Evolutionary conservation across 129 eudicot species (phyloP), one percentile per base, ranked within the genome.

Genomic region (Dittrichia graveolens): DNA sequence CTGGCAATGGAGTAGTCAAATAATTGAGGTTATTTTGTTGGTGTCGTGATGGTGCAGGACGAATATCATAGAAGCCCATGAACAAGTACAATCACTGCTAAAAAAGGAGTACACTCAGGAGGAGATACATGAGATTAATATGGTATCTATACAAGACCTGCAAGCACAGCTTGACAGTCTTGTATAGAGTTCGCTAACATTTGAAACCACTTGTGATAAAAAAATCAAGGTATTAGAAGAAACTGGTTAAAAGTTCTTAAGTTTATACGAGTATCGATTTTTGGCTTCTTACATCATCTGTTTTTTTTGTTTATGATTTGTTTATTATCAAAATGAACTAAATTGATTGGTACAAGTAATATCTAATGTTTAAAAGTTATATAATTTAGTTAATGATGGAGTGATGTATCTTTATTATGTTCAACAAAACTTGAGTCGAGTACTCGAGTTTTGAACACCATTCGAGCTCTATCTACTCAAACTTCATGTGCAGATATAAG

Each of bases 51-150:
- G 5, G n/a, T 83, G 79, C 88, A 92, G 98, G 85, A 92, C 92
- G 6, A 92, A 92, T 80, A 89, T 92, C 59, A 77, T 92, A 56
- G 98, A 92, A 85, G 98, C 98, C 11, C 96, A 92, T 76, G 67
- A 75, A 63, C 98, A 92, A 83, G 91, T 92, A 9, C 75, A 39
- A 10, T 68, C 83, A 24, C 84, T 92, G 47, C 86, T 92, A 18
- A 85, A 81, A 61, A 79, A 86, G 39, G 98, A 92, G 69, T 92
- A 92, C 70, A 54, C 91, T 6, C 62, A 83, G 12, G 92, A 92
- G 72, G 98, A 92, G 46, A 79, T 87, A 48, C 72, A 81, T 73
- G 75, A 65, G 69, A 76, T 86, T 54, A 79, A 81, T 56, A 87
- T 92, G 98, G 82, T 85, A 18, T 84, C 91, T 14, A 81, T 89